Conservation (phyloP, 495 filamentous ascomycete genomes). For the Penicillium malachiteum region DNA sequence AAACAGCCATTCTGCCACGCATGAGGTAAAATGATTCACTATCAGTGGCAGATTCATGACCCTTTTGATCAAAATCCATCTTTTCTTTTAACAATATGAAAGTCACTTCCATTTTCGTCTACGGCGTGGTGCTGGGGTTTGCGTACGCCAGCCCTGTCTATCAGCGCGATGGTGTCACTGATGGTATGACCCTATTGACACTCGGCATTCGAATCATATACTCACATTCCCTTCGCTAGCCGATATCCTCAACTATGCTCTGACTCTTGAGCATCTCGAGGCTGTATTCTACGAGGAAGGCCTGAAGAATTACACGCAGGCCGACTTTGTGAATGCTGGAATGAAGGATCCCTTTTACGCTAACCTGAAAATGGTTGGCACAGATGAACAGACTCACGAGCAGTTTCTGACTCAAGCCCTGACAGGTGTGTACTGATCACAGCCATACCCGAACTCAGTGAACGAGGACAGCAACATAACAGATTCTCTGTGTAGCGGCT, state of each 20-base stretch:
- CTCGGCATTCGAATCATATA: neutral
- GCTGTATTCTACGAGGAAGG: slow-evolving; percentile 54
- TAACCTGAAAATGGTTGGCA: slow-evolving; percentile 50
- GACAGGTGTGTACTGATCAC: slow-evolving; percentile 19
- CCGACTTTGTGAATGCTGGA: slow-evolving; percentile 52
- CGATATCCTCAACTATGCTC: slow-evolving; percentile 36
- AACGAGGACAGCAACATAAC: neutral
- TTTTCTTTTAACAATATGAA: neutral
- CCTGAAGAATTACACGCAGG: slow-evolving; percentile 53
- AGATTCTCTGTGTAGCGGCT: slow-evolving; percentile 26
- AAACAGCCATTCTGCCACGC: too few species aligned
- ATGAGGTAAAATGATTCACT: too few species aligned
- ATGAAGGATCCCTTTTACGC: slow-evolving; percentile 50
- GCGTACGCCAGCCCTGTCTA: neutral
- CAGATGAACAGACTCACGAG: slow-evolving; percentile 59
- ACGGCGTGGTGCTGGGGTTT: neutral
- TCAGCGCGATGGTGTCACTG: neutral
- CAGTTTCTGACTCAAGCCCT: slow-evolving; percentile 54
- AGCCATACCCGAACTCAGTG: neutral
- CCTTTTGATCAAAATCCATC: too few species aligned
- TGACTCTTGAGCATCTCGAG: slow-evolving; percentile 42
- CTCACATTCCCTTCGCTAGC: slow-evolving; percentile 4
- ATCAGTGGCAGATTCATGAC: too few species aligned
- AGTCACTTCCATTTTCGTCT: neutral
- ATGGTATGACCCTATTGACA: neutral